phyloP scores from a whole-genome alignment of 176 grass and related monocot genomes.

The Zoysia pacifica region DNA sequence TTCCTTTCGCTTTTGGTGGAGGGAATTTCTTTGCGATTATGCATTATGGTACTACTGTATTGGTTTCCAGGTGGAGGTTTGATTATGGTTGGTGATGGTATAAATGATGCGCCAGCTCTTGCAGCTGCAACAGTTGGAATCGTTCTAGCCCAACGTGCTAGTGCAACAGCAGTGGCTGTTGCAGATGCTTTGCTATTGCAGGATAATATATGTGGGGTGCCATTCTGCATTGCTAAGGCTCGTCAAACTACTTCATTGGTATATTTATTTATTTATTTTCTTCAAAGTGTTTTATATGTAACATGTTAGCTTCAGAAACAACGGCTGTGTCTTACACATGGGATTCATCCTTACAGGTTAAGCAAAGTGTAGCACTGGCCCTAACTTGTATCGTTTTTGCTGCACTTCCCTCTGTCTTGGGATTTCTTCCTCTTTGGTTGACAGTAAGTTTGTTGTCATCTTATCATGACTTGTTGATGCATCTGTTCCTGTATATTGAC shows the following conservation, averaged over 20 bases:
- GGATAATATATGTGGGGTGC: slow-evolving; percentile 85
- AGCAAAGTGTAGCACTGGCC: slow-evolving; percentile 98
- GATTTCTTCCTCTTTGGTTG: slow-evolving; percentile 99
- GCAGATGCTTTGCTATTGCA: slow-evolving; percentile 88
- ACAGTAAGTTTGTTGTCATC: slow-evolving; percentile 57
- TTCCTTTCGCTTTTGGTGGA: slow-evolving; percentile 1
- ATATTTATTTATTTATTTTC: slow-evolving; percentile 8
- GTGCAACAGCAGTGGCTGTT: slow-evolving; percentile 89
- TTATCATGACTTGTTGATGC: slow-evolving; percentile 22
- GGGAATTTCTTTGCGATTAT: background rate
- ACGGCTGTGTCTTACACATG: slow-evolving; percentile 33
- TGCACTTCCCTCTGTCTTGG: slow-evolving; percentile 91
- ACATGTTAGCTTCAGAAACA: slow-evolving; percentile 8
- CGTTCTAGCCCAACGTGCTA: slow-evolving; percentile 88
- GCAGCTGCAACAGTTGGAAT: slow-evolving; percentile 94
- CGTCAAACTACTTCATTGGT: slow-evolving; percentile 94
- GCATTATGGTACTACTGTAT: slow-evolving; percentile 22
- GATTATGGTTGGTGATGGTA: slow-evolving; percentile 99
- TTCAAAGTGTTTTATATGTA: background rate
- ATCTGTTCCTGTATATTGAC: background rate
- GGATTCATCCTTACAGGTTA: slow-evolving; percentile 73
- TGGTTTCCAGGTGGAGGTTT: slow-evolving; percentile 70
- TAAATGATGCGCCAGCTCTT: slow-evolving; percentile 97
- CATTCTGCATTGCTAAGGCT: slow-evolving; percentile 94
- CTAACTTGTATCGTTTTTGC: slow-evolving; percentile 90